Conservation (phyloP, 1,284 basidiomycete genomes). For the Ceratobasidium sp. region DNA sequence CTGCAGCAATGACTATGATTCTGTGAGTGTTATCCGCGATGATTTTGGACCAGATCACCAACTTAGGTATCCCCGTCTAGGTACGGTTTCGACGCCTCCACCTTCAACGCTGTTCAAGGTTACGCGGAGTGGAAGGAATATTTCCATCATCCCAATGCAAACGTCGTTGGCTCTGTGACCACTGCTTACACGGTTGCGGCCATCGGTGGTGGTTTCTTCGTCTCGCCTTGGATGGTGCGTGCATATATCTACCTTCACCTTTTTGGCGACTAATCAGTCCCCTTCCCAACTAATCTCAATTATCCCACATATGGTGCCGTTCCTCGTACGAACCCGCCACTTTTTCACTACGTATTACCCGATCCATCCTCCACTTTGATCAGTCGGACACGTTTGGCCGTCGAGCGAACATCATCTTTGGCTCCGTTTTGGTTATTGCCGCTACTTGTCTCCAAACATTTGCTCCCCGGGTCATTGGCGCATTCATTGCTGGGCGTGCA, state of each 20-base stretch:
- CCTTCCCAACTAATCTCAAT: not conserved
- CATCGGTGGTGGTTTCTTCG: conserved; percentile 34
- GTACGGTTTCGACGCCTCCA: conserved; percentile 36
- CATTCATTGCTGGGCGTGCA: conserved; percentile 33
- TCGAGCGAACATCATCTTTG: conserved; percentile 30
- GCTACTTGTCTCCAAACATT: conserved; percentile 33
- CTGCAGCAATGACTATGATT: conserved; percentile 36
- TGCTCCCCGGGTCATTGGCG: conserved; percentile 30
- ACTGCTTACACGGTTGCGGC: conserved; percentile 34
- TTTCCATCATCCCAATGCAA: conserved; percentile 31
- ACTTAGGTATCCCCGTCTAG: not conserved
- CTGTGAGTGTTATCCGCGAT: conserved; percentile 1
- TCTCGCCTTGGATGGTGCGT: conserved; percentile 35
- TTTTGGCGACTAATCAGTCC: not conserved
- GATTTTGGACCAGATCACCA: not conserved
- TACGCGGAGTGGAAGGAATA: conserved; percentile 34
- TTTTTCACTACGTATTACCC: not conserved
- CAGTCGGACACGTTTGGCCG: conserved; percentile 36
- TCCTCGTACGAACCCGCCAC: not conserved
- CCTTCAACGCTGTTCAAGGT: conserved; percentile 36
- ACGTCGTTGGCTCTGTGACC: conserved; percentile 32
- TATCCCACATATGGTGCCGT: not conserved
- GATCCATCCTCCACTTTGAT: not conserved
- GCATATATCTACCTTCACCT: not conserved
- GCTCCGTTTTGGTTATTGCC: conserved; percentile 30